These are phyloP conservation scores for Borealophlyctis nickersoniae DNA, from an alignment of 192 early-diverging fungal genomes.

Conservation along the genomic window DNA sequence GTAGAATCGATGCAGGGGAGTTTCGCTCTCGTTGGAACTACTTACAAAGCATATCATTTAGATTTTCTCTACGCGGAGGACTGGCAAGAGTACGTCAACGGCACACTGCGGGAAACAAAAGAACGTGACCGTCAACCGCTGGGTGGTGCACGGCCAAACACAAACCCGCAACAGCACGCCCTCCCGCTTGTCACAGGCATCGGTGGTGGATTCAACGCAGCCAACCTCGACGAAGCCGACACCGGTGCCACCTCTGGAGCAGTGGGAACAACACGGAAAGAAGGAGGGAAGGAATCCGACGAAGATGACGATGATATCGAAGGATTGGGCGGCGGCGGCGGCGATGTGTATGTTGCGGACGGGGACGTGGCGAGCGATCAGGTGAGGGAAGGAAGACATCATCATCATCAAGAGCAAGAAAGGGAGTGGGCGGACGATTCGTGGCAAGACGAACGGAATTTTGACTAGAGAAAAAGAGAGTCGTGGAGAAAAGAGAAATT, in stretches of 20 bases:
- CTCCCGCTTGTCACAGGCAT: slow-evolving; percentile 26
- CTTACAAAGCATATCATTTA: slow-evolving; percentile 10
- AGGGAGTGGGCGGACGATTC: slow-evolving; percentile 18
- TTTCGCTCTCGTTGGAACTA: background rate
- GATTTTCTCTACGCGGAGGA: slow-evolving; percentile 42
- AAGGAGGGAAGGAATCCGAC: slow-evolving; percentile 37
- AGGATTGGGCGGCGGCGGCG: slow-evolving; percentile 25
- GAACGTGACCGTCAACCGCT: slow-evolving; percentile 54
- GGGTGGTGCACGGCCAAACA: slow-evolving; percentile 53
- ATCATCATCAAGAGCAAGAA: slow-evolving; percentile 10
- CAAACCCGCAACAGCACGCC: slow-evolving; percentile 15
- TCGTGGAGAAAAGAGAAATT: background rate
- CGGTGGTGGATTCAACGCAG: slow-evolving; percentile 21
- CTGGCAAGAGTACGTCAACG: slow-evolving; percentile 53
- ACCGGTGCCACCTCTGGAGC: slow-evolving; percentile 11
- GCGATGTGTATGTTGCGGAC: slow-evolving; percentile 41
- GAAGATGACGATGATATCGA: slow-evolving; percentile 58
- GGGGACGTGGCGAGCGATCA: slow-evolving; percentile 66
- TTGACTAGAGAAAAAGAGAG: slow-evolving; percentile 21
- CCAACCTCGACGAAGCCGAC: slow-evolving; percentile 37
- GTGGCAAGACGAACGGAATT: slow-evolving; percentile 31
- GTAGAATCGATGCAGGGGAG: slow-evolving; percentile 11
- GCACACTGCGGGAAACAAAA: slow-evolving; percentile 47
- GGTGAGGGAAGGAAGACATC: slow-evolving; percentile 35
- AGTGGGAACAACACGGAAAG: slow-evolving; percentile 5